Evolutionary conservation across 345 rosid genomes (phyloP).

Genomic region (Erodium maritimum): DNA sequence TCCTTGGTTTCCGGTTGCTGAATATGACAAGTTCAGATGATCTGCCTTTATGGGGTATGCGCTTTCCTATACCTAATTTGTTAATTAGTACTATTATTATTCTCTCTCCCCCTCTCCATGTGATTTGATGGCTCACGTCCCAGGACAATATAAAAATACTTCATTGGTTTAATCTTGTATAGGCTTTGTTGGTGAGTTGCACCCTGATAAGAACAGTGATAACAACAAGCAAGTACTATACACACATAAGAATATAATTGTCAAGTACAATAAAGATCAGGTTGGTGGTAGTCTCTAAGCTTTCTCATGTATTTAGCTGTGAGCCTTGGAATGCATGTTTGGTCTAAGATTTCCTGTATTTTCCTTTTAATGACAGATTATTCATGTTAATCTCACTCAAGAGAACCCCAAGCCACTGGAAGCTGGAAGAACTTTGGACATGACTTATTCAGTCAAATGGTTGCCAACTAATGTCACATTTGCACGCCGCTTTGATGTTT

Average conservation of each 20-base stretch:
- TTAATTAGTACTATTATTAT: no score
- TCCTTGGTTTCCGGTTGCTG: background rate
- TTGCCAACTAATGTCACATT: constrained; percentile 49
- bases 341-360: constrained; percentile 6
- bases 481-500: constrained; percentile 87
- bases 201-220: constrained; percentile 65
- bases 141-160: background rate
- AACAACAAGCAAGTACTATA: constrained; percentile 56
- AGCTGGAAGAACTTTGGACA: constrained; percentile 44
- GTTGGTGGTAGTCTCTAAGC: constrained; percentile 29
- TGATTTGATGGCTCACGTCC: constrained; percentile 2
- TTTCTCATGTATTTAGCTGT: background rate
- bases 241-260: constrained; percentile 61
- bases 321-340: background rate
- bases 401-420: constrained; percentile 66
- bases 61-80: background rate
- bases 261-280: constrained; percentile 75
- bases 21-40: constrained; percentile 53
- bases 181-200: constrained; percentile 88
- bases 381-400: constrained; percentile 80
- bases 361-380: constrained; percentile 38
- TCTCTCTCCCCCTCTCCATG: background rate
- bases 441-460: constrained; percentile 92
- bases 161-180: constrained; percentile 21
- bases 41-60: constrained; percentile 88